A percentile compares a stretch with the other conserved stretches of the same genome.
These are phyloP conservation scores for Exophiala sp. DNA, from an alignment of 2,329 filamentous ascomycete genomes.

Conservation along the genomic window DNA sequence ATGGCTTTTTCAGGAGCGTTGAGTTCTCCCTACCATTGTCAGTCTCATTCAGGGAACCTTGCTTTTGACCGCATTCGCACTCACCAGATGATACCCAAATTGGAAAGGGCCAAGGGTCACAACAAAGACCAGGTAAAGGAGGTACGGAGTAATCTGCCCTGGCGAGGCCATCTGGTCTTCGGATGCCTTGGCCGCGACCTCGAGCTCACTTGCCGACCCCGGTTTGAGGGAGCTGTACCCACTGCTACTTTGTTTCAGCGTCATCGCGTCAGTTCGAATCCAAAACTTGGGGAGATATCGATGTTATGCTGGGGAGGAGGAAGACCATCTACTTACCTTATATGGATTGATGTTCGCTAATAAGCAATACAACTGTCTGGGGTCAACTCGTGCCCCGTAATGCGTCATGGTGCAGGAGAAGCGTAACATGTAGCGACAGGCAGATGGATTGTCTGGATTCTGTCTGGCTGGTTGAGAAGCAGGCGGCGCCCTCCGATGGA, in stretches of 20 bases:
- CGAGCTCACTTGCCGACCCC: conserved; percentile 4
- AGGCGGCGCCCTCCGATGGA: conserved; percentile 23
- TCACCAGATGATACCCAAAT: conserved; percentile 87
- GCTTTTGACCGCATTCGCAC: conserved; percentile 22
- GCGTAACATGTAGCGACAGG: conserved; percentile 15
- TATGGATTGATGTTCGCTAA: conserved; percentile 10
- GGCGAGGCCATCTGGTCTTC: conserved; percentile 10
- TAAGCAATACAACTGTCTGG: conserved; percentile 6
- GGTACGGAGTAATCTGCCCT: conserved; percentile 29
- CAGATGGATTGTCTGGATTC: conserved; percentile 16
- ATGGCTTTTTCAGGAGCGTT: conserved; percentile 93
- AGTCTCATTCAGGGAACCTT: background rate
- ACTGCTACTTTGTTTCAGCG: conserved; percentile 17
- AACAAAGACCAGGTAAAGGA: conserved; percentile 67
- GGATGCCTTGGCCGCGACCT: background rate
- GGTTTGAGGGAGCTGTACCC: conserved; percentile 19
- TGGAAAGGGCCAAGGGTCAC: conserved; percentile 82
- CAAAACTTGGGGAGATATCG: background rate
- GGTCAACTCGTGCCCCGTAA: conserved; percentile 3
- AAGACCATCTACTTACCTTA: conserved; percentile 12
- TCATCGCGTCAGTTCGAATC: conserved; percentile 8
- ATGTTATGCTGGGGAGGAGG: background rate
- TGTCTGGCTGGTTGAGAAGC: conserved; percentile 9
- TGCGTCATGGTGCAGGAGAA: conserved; percentile 19
- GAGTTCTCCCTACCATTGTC: conserved; percentile 71